phyloP scores from a whole-genome alignment of 2,329 filamentous ascomycete species.

The Microascus cirrosus region DNA sequence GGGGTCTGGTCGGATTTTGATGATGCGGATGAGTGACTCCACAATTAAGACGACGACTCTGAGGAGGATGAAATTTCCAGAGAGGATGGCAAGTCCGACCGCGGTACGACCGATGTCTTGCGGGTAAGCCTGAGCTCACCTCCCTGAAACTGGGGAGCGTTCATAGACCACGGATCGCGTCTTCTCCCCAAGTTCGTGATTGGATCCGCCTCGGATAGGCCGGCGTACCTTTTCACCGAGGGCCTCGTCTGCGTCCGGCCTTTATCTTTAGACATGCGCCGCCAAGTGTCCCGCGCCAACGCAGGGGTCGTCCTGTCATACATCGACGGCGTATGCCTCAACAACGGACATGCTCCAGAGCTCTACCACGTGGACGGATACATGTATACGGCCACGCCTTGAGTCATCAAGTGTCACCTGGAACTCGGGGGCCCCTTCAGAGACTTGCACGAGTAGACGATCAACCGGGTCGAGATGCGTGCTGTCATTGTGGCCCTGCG shows the following conservation, averaged over 20 bases:
- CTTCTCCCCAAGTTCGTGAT: not conserved
- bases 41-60: too few relatives aligned
- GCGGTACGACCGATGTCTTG: too few relatives aligned
- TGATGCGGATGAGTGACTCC: too few relatives aligned
- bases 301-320: slow-evolving; percentile 22
- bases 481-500: slow-evolving; percentile 30
- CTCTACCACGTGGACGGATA: not conserved
- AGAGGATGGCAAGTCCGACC: too few relatives aligned
- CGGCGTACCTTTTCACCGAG: too few relatives aligned
- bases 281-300: not conserved
- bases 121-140: too few relatives aligned
- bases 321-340: slow-evolving; percentile 30
- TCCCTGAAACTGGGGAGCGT: too few relatives aligned
- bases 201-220: too few relatives aligned
- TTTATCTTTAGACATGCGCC: not conserved
- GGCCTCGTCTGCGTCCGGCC: not conserved
- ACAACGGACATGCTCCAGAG: slow-evolving; percentile 21
- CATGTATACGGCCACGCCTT: not conserved
- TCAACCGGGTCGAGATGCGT: slow-evolving; percentile 19
- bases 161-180: not conserved
- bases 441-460: slow-evolving; percentile 23
- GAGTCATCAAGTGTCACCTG: slow-evolving; percentile 17
- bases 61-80: too few relatives aligned
- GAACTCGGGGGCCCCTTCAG: slow-evolving; percentile 30
- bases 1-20: too few relatives aligned